Percentiles rank a stretch among this genome's conserved stretches.
Conservation (phyloP, 768 basidiomycete species). For the Termitomyces eurrhizus region DNA sequence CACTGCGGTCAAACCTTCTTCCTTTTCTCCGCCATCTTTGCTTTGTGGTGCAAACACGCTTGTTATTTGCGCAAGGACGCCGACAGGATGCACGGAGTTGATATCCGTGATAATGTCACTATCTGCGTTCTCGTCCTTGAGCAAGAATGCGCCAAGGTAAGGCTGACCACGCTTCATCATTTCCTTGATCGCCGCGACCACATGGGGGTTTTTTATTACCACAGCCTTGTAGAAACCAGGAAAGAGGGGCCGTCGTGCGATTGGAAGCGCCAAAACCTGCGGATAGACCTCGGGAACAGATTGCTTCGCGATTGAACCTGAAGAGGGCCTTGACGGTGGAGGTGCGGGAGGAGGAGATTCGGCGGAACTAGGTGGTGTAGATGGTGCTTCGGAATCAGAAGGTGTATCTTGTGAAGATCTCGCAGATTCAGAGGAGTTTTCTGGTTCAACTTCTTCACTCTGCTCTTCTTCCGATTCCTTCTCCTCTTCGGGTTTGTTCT, state of each 20-base stretch:
- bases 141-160: constrained; percentile 93
- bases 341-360: constrained; percentile 15
- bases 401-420: constrained; percentile 14
- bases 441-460: constrained; percentile 8
- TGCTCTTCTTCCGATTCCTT: constrained; percentile 10
- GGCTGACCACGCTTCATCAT: constrained; percentile 97
- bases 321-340: constrained; percentile 24
- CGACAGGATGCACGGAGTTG: constrained; percentile 86
- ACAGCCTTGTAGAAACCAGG: constrained; percentile 99
- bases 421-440: constrained; percentile 14
- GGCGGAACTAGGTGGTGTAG: constrained; percentile 19
- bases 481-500: constrained; percentile 12
- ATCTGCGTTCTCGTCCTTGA: constrained; percentile 92
- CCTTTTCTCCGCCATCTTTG: constrained; percentile 58
- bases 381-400: constrained; percentile 15
- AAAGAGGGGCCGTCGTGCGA: constrained; percentile 92
- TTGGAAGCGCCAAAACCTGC: constrained; percentile 91
- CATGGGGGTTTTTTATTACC: constrained; percentile 84
- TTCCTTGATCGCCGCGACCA: constrained; percentile 92
- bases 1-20: constrained; percentile 91
- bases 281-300: constrained; percentile 90
- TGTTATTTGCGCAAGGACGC: constrained; percentile 96
- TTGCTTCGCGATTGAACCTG: constrained; percentile 70
- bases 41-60: constrained; percentile 73
- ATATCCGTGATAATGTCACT: constrained; percentile 89